A percentile compares a stretch with the other conserved stretches of the same genome.
Conservation (phyloP, 768 basidiomycete genomes). For the Leucosporidium scottii region DNA sequence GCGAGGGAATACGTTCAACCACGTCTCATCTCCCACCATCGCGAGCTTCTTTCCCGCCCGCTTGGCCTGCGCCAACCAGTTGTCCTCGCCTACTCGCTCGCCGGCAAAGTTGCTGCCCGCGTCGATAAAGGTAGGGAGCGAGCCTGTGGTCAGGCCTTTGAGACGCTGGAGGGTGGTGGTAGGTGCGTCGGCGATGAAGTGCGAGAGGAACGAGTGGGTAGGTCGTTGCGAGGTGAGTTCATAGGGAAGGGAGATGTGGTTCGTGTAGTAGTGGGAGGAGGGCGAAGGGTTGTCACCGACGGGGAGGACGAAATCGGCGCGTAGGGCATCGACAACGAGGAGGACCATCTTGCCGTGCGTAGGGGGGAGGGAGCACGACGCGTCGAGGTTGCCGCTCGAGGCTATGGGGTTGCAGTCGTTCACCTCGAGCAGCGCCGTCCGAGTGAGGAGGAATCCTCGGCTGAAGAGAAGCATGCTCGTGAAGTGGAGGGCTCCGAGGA, state of each 20-base stretch:
- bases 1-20: constrained; percentile 76
- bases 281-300: constrained; percentile 51
- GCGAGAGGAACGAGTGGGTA: constrained; percentile 71
- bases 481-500: constrained; percentile 50
- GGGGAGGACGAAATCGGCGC: constrained; percentile 85
- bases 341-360: constrained; percentile 75
- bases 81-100: constrained; percentile 79
- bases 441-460: constrained; percentile 76
- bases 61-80: constrained; percentile 65
- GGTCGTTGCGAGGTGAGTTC: constrained; percentile 62
- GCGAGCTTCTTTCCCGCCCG: constrained; percentile 54
- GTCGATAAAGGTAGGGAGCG: constrained; percentile 90
- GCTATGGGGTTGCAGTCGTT: constrained; percentile 45
- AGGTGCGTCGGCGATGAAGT: constrained; percentile 86
- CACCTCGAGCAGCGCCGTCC: constrained; percentile 60
- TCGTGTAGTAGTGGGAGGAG: constrained; percentile 61
- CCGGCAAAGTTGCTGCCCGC: constrained; percentile 88
- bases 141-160: constrained; percentile 90
- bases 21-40: constrained; percentile 96
- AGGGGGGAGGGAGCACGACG: constrained; percentile 50
- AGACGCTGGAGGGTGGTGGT: constrained; percentile 91
- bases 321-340: constrained; percentile 82
- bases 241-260: constrained; percentile 69
- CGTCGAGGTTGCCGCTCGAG: constrained; percentile 42
- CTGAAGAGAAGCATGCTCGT: constrained; percentile 83